Evolutionary conservation across 2,329 filamentous ascomycete genomes (phyloP), one percentile per base, ranked within the genome.

Genomic region (Didymella pomorum): DNA sequence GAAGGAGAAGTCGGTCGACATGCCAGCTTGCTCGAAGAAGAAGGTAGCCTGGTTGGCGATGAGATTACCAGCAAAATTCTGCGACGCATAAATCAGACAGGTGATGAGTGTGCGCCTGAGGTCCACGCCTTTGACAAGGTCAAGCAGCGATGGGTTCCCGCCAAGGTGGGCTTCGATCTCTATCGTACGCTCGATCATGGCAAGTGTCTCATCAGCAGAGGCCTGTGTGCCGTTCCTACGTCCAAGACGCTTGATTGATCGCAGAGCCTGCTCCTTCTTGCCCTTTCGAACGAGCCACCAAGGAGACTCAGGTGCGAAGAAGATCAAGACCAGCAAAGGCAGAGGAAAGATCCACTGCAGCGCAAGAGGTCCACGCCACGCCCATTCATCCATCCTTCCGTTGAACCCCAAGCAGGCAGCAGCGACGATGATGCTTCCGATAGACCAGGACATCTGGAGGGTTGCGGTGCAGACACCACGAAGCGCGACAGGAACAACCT

Each of bases 381-480:
- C 62, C 67, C 67, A 70, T 39, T 70, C 56, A 23, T 69, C 66
- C 5, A 29, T 52, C 20, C 64, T 65, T 14, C 62, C 59, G 49
- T 86, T 79, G 77, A 85, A 86, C 44, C 74, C 71, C 70, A 84
- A 87, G 52, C 82, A 83, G 57, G 84, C 80, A 49, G 73, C 85
- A 35, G 82, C 84, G 33, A 87, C 85, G 52, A 88, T 85, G 72
- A 88, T 87, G 31, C 75, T 71, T 23, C 85, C 86, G 67, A 87
- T 84, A 18, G 85, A 83, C 85, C 85, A 88, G 75, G 84, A 85
- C 84, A 87, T 86, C 72, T 88, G 85, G 65, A 88, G 68, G 79
- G 84, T 87, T 70, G 85, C 82, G 3, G 86, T 88, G 2, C 80
- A 81, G 11, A 83, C 82, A 52, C 82, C 86, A 71, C 85, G 77